Conservation (phyloP, 2,329 filamentous ascomycete genomes). For the Arachnopeziza araneosa region DNA sequence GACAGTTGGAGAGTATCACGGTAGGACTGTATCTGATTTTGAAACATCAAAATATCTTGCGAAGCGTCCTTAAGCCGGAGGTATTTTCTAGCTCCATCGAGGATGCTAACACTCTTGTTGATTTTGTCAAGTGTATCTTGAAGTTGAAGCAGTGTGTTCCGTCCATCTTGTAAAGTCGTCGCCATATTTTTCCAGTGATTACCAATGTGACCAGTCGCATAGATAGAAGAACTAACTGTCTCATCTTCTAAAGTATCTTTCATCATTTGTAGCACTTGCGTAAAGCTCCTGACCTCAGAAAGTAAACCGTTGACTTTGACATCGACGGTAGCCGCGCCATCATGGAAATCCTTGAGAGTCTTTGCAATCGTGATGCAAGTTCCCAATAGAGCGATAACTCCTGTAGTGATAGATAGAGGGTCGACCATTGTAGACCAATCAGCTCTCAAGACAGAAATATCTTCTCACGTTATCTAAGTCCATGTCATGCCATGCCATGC, state of each 20-base stretch:
- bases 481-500: too few species aligned
- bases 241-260: constrained; percentile 13
- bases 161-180: constrained; percentile 9
- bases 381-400: constrained; percentile 8
- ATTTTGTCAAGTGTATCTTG: constrained; percentile 64
- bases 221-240: constrained; percentile 3
- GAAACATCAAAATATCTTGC: constrained; percentile 11
- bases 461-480: too few species aligned
- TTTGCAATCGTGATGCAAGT: constrained; percentile 5
- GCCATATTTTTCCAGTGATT: constrained; percentile 12
- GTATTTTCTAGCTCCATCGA: constrained; percentile 36
- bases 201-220: constrained; percentile 15
- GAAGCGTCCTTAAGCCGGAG: constrained; percentile 7
- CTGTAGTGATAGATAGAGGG: constrained; percentile 13
- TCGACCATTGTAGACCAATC: too few species aligned
- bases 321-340: constrained; percentile 9
- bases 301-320: constrained; percentile 12
- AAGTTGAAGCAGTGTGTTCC: constrained; percentile 13
- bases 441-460: too few species aligned
- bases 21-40: constrained; percentile 15
- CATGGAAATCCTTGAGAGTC: constrained; percentile 8
- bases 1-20: constrained; percentile 15
- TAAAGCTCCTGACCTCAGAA: constrained; percentile 14
- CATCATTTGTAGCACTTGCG: constrained; percentile 11
- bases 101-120: constrained; percentile 74